A percentile compares a stretch with the other conserved stretches of the same genome.
Evolutionary conservation across 106 monocot genomes (phyloP).

Genomic region (Phalaenopsis equestris): DNA sequence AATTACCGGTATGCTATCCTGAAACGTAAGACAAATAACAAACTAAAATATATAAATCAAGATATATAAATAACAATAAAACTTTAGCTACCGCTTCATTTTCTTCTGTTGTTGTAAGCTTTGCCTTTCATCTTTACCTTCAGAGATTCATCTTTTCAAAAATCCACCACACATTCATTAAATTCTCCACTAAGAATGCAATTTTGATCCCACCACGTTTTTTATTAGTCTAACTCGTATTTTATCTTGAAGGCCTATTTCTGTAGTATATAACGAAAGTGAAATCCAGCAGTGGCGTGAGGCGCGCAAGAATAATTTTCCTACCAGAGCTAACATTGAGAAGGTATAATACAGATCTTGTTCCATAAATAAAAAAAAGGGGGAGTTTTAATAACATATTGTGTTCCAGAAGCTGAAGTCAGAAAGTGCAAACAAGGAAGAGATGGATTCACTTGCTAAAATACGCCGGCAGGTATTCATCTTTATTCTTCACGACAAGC

Average conservation of each 20-base stretch:
- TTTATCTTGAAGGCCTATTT: slow-evolving; percentile 25
- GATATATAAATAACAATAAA: too few relatives aligned
- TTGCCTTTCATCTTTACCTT: too few relatives aligned
- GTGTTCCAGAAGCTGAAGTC: slow-evolving; percentile 37
- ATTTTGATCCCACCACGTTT: not conserved
- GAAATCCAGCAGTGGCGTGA: slow-evolving; percentile 77
- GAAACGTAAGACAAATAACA: too few relatives aligned
- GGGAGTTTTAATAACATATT: not conserved
- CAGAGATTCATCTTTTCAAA: not conserved
- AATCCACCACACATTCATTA: not conserved
- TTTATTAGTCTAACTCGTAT: slow-evolving; percentile 1
- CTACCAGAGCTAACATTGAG: slow-evolving; percentile 39
- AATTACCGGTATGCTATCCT: too few relatives aligned
- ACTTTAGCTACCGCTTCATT: too few relatives aligned
- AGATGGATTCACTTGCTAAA: slow-evolving; percentile 24
- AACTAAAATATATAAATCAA: too few relatives aligned
- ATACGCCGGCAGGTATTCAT: slow-evolving; percentile 57
- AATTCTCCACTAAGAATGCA: not conserved
- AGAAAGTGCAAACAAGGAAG: slow-evolving; percentile 6
- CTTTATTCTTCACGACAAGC: not conserved
- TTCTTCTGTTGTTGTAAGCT: too few relatives aligned
- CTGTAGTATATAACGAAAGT: slow-evolving; percentile 39
- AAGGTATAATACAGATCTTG: slow-evolving; percentile 31
- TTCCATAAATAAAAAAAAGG: not conserved
- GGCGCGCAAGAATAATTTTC: slow-evolving; percentile 82